phyloP scores from a whole-genome alignment of 805 yeast species.

The Suhomyces emberorum region DNA sequence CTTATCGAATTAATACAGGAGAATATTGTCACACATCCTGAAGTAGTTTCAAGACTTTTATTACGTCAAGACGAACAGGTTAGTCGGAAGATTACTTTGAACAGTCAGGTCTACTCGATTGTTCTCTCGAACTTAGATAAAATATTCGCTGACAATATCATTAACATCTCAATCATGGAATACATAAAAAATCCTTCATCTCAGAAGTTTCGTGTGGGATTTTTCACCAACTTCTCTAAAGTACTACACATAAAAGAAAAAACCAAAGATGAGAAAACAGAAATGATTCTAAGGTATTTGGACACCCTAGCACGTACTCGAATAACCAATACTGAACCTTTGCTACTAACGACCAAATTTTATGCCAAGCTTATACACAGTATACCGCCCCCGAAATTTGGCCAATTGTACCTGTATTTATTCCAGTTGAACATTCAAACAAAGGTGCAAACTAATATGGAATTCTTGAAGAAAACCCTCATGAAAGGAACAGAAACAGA shows the following conservation, averaged over 20 bases:
- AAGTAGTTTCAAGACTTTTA: constrained; percentile 13
- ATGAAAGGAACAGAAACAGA: constrained; percentile 29
- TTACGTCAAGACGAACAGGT: background rate
- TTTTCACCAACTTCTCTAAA: constrained; percentile 16
- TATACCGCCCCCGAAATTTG: constrained; percentile 15
- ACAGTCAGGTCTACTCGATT: constrained; percentile 15
- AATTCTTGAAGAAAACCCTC: constrained; percentile 20
- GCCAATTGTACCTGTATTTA: constrained; percentile 27
- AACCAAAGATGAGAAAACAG: constrained; percentile 12
- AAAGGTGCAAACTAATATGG: constrained; percentile 10
- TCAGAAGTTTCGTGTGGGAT: constrained; percentile 11
- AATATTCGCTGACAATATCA: constrained; percentile 16
- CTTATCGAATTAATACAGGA: constrained; percentile 29
- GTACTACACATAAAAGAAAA: constrained; percentile 12
- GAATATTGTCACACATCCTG: constrained; percentile 25
- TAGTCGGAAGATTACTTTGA: constrained; percentile 12
- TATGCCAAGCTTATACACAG: constrained; percentile 17
- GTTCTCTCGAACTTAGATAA: constrained; percentile 15
- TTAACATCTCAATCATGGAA: constrained; percentile 26
- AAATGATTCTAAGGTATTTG: constrained; percentile 24
- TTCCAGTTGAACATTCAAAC: constrained; percentile 33
- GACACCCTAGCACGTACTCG: constrained; percentile 21
- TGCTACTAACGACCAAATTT: constrained; percentile 14
- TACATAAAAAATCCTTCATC: constrained; percentile 24
- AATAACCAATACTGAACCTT: constrained; percentile 19